Evolutionary conservation across 1,284 basidiomycete genomes (phyloP), one percentile per base, ranked within the genome.

Genomic region (Ustilago curta): DNA sequence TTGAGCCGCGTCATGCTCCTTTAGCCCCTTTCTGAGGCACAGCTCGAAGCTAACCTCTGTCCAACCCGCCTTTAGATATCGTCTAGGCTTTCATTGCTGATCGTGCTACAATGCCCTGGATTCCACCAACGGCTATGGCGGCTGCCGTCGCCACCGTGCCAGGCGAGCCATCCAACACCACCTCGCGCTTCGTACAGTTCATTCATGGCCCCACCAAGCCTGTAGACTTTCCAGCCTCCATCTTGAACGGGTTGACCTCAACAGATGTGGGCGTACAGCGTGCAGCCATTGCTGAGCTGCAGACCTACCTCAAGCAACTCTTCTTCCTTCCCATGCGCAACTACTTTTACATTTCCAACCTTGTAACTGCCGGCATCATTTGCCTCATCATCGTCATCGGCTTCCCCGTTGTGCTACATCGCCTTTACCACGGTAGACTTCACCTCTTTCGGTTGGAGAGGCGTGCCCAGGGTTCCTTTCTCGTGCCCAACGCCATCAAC

Each of bases 401-500:
- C 40, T 21, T 63, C 19, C 54, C 60, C 18, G 62, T 65, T 21
- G 32, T 62, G 11, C 37, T 66, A 1, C 66, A 74, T 42, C 63
- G 71, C 9, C 32, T 77, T 12, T 64, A 59, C 18, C 59, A 71
- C 19, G 47, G 51, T 8, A 62, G 66, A 16, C 59, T 75, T 39
- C 23, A 53, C 16, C 40, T 59, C 0, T 59, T 70, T 12, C 67
- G 72, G 1, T 23, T 77, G 18, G 72, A 70, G 23, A 50, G 64
- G 23, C 60, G 75, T 2, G 62, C 60, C 8, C 71, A 77, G n/a
- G 75, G 75, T 45, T 58, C 59, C 8, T 77, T 75, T 39, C 51
- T 77, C n/a, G 62, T 77, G 0, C 78, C 78, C 32, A 79, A 80
- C 55, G 74, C 77, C 25, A 70, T 80, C 55, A 80, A 80, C 58